Evolutionary conservation across 2,329 filamentous ascomycete species (phyloP).

Genomic region (Pezicula carpinea): DNA sequence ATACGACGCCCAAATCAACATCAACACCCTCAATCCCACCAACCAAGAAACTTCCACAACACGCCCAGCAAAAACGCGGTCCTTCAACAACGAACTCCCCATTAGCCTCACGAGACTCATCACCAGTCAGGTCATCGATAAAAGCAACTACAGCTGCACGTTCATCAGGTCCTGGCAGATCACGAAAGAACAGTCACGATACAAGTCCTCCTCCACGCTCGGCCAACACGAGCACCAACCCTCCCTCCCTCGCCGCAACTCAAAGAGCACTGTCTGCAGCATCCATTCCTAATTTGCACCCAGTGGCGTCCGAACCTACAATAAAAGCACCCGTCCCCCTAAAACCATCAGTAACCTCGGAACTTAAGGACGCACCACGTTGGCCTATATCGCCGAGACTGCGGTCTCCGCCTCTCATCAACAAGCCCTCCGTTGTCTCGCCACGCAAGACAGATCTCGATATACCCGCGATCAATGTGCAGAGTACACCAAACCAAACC

Average conservation of each 20-base stretch:
- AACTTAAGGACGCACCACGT: conserved; percentile 55
- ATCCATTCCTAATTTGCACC: conserved; percentile 61
- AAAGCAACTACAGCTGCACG: conserved; percentile 20
- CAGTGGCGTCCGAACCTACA: conserved; percentile 54
- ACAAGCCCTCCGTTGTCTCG: conserved; percentile 40
- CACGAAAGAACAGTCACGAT: conserved; percentile 65
- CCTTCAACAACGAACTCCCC: conserved; percentile 39
- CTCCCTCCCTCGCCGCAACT: conserved; percentile 57
- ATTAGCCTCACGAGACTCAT: conserved; percentile 43
- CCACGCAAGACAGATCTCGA: conserved; percentile 46
- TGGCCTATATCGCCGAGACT: conserved; percentile 77
- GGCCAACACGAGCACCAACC: conserved; percentile 40
- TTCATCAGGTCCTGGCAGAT: conserved; percentile 37
- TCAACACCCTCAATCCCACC: conserved; percentile 17
- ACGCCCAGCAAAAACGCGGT: conserved; percentile 16
- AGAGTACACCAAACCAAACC: conserved; percentile 36
- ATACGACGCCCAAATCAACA: conserved; percentile 11
- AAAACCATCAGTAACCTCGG: conserved; percentile 49
- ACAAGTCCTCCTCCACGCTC: conserved; percentile 59
- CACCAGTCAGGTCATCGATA: conserved; percentile 31
- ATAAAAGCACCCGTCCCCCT: conserved; percentile 59
- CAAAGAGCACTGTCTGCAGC: conserved; percentile 65
- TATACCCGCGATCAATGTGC: conserved; percentile 47
- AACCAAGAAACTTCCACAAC: conserved; percentile 17
- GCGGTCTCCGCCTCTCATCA: conserved; percentile 67